Evolutionary conservation across 2,329 filamentous ascomycete genomes (phyloP), one percentile per base, ranked within the genome.

Genomic region (Gyromitra esculenta): DNA sequence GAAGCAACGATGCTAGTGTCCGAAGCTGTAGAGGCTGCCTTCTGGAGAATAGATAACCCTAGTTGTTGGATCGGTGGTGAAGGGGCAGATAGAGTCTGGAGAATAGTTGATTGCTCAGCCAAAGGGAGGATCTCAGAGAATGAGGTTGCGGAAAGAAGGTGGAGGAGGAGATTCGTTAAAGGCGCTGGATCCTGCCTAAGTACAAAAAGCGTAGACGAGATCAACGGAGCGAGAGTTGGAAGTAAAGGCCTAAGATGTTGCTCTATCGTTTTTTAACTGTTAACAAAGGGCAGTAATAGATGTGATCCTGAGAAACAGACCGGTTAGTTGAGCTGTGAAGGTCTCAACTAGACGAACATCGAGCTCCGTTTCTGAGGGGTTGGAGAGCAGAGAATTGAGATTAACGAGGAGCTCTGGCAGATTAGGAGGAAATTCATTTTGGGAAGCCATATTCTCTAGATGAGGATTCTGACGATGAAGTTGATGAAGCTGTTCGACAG

Each of bases 1-100:
- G 56, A 75, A 63, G 78, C 78, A 7, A 79, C 31, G 15, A 79
- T 78, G 9, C 68, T 68, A 6, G 57, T 60, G 9, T 79, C 78
- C 31, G 73, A 72, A 35, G 52, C 60, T 8, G 76, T 39, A 31
- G 35, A 6, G 13, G 76, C n/a, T 5, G 78, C 78, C 25, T 79
- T 79, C 59, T 76, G 56, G 1, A 79, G 57, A 7, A 79, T 41
- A 25, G 37, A 67, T 5, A 79, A 45, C 3, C 77, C 78, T 3
- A 79, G 67, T 11, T 57, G n/a, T 2, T 75, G 74, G 11, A 79
- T 73, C n/a, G 75, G 39, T 1, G 66, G 63, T 13, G 66, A 65
- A 21, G 77, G 48, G 5, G 71, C 71, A 15, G 54, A 65, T 25
- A 79, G 65, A 1, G 71, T 59, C 59, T 66, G 64, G 37, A 75